Conservation (phyloP, 306 rosid genomes). For the Erythrophleum fordii region DNA sequence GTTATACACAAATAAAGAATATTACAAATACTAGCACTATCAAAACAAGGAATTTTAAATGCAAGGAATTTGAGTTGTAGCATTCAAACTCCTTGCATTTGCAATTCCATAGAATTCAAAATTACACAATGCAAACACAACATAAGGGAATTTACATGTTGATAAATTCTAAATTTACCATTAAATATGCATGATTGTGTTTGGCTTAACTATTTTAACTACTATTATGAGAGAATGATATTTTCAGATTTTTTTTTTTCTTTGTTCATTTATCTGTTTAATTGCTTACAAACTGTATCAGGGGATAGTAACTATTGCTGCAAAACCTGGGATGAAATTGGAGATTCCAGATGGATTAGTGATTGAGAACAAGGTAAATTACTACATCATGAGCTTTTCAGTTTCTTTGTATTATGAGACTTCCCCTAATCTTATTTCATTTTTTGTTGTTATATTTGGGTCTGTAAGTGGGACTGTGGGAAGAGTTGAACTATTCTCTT, state of each 20-base stretch:
- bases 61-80: not conserved
- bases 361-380: constrained; percentile 65
- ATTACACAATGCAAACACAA: not conserved
- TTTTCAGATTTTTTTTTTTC: not conserved
- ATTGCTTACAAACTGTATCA: constrained; percentile 34
- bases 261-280: constrained; percentile 13
- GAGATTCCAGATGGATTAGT: constrained; percentile 74
- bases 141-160: not conserved
- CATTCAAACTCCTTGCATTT: not conserved
- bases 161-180: not conserved
- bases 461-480: no score
- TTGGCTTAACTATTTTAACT: constrained; percentile 13
- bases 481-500: no score
- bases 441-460: no score
- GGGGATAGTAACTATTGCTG: constrained; percentile 70
- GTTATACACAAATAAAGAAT: not conserved
- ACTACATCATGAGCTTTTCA: not conserved
- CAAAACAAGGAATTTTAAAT: no score
- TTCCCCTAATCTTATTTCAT: not conserved
- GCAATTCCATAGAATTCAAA: not conserved
- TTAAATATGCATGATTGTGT: constrained; percentile 18
- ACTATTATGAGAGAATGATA: not conserved
- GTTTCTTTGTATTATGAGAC: not conserved
- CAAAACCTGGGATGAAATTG: constrained; percentile 65
- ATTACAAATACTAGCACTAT: not conserved